Evolutionary conservation across 1,284 basidiomycete genomes (phyloP).

Genomic region (Microbotryum intermedium): DNA sequence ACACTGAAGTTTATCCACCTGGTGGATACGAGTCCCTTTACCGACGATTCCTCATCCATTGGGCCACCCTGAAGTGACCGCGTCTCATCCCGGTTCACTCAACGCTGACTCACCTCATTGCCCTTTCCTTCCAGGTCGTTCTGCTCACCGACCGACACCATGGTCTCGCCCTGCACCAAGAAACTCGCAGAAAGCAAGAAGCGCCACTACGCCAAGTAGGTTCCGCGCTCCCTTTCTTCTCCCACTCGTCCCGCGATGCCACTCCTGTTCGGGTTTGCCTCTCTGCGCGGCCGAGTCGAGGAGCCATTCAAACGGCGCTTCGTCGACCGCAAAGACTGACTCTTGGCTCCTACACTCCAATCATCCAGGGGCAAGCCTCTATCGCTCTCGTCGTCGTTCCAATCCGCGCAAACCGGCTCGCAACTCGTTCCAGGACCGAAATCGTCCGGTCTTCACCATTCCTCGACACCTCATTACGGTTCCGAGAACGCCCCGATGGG

Average conservation of each 20-base stretch:
- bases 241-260: not conserved
- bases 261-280: not conserved
- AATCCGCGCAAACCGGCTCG: slow-evolving; percentile 15
- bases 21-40: too few species aligned
- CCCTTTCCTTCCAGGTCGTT: slow-evolving; percentile 10
- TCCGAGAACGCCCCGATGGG: too few species aligned
- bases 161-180: slow-evolving; percentile 82
- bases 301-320: too few species aligned
- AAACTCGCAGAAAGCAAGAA: slow-evolving; percentile 81
- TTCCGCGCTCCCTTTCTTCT: slow-evolving; percentile 15
- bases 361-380: slow-evolving; percentile 27
- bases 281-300: not conserved
- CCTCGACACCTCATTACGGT: too few species aligned
- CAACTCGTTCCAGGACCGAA: not conserved
- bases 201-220: slow-evolving; percentile 81
- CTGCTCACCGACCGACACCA: slow-evolving; percentile 77
- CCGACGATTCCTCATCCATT: not conserved
- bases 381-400: slow-evolving; percentile 35
- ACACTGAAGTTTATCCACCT: too few species aligned
- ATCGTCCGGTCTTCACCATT: too few species aligned
- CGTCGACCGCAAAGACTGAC: not conserved
- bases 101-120: not conserved
- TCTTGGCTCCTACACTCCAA: not conserved
- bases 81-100: not conserved
- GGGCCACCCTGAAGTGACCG: not conserved